phyloP scores from a whole-genome alignment of 441 rosid species.

The Brassica hybrid region DNA sequence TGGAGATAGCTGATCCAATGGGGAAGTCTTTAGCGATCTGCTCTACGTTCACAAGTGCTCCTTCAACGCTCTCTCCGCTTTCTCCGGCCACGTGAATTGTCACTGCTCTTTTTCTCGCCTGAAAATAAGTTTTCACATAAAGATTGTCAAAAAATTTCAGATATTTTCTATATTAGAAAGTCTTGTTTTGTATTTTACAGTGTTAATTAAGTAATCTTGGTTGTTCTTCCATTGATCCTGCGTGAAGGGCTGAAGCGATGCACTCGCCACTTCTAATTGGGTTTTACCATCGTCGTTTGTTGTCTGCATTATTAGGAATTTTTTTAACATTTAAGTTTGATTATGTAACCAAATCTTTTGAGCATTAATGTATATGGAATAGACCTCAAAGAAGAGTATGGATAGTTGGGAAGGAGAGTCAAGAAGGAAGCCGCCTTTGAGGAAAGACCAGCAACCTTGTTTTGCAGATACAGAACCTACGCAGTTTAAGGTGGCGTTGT shows the following conservation, averaged over 20 bases:
- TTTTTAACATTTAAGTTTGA: not conserved
- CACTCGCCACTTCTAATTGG: conserved; percentile 49
- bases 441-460: conserved; percentile 87
- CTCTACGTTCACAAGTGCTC: conserved; percentile 52
- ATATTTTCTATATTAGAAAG: not conserved
- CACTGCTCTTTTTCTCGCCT: conserved; percentile 77
- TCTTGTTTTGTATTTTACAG: conserved; percentile 39
- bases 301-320: conserved; percentile 42
- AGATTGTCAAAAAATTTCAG: not conserved
- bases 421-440: conserved; percentile 78
- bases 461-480: conserved; percentile 71
- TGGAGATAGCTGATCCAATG: conserved; percentile 78
- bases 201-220: conserved; percentile 61
- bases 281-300: conserved; percentile 41
- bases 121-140: conserved; percentile 18
- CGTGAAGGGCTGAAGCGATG: conserved; percentile 76
- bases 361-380: not conserved
- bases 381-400: conserved; percentile 58
- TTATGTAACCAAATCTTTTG: not conserved
- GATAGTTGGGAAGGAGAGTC: conserved; percentile 55
- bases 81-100: conserved; percentile 65
- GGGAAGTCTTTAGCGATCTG: conserved; percentile 84
- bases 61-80: conserved; percentile 59
- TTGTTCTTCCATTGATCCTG: conserved; percentile 67
- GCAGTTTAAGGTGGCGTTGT: conserved; percentile 46